Base-by-base conservation (phyloP, 176 grass and related monocot species). In the Pontederia paniculata region DNA sequence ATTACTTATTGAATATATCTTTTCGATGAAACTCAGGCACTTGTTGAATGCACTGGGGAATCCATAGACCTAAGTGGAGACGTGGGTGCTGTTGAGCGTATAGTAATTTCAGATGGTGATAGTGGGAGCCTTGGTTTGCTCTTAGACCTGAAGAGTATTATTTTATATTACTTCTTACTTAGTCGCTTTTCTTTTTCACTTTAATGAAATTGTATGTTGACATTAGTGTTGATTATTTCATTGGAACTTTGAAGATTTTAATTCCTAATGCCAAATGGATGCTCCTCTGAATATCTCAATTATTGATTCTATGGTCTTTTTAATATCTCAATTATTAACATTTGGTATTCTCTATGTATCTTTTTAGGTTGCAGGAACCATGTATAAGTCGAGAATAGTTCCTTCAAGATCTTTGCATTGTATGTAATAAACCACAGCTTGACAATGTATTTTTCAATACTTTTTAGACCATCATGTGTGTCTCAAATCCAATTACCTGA, bases 21-120 rank as follows among this genome's bases (percentile, higher is more conserved):
- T 45, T 62, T 45, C n/a, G 31, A 59, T 76, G 70, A 51, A 70
- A 71, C 45, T 54, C 42, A 97, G 91, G 91, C 91, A 54, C 73
- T 97, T 70, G 73, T 97, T 57, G 91, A 97, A 76, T 97, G 91
- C 74, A 85, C 87, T 69, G 91, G 91, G 11, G 82, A 97, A 60
- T 97, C 83, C 0, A 90, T 97, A 81, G 91, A 97, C 67, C 83
- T 97, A 48, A 97, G 91, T 15, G 91, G 91, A 79, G 86, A 97
- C 76, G 61, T 87, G 67, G 83, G 91, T 73, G 86, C 91, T 62
- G 83, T 97, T 54, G 91, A 85, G 50, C 59, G 91, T 53, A 63
- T 97, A 28, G 77, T 90, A 75, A 78, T 90, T 77, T 89, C 86
- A 72, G 77, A 97, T 70, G 68, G 65, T 53, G 62, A 78, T 69